These are phyloP conservation scores for Alliaria petiolata DNA, from an alignment of 345 rosid species.

Conservation along the genomic window DNA sequence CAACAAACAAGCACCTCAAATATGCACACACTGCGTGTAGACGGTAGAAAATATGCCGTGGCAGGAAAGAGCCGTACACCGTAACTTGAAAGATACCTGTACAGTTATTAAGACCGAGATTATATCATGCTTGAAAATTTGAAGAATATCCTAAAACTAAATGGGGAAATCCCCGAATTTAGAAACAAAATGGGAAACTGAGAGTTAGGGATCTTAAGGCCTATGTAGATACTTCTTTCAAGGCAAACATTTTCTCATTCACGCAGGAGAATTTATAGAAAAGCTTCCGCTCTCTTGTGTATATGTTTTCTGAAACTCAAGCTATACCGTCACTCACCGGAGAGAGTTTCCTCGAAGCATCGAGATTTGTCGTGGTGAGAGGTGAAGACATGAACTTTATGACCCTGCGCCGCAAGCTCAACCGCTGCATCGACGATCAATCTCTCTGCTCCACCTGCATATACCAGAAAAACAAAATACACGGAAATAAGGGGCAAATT, in stretches of 20 bases:
- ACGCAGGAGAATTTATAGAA: neutral
- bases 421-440: conserved; percentile 92
- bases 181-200: neutral
- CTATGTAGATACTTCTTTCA: neutral
- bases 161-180: neutral
- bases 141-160: neutral
- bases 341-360: conserved; percentile 90
- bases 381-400: conserved; percentile 77
- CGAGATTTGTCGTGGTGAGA: conserved; percentile 81
- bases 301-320: neutral
- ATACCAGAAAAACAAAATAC: neutral
- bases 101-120: neutral
- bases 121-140: neutral
- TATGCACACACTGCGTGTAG: conserved; percentile 89
- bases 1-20: conserved; percentile 74
- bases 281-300: neutral
- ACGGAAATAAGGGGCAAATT: neutral
- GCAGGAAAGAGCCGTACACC: conserved; percentile 78
- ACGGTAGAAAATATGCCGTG: conserved; percentile 75
- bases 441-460: conserved; percentile 93
- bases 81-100: conserved; percentile 75
- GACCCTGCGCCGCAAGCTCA: conserved; percentile 75
- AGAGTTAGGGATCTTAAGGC: neutral
- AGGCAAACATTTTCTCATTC: neutral
- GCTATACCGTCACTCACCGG: conserved; percentile 39